Evolutionary conservation across 805 yeast species (phyloP), one percentile per base, ranked within the genome.

Genomic region (Saturnispora serradocipensis): DNA sequence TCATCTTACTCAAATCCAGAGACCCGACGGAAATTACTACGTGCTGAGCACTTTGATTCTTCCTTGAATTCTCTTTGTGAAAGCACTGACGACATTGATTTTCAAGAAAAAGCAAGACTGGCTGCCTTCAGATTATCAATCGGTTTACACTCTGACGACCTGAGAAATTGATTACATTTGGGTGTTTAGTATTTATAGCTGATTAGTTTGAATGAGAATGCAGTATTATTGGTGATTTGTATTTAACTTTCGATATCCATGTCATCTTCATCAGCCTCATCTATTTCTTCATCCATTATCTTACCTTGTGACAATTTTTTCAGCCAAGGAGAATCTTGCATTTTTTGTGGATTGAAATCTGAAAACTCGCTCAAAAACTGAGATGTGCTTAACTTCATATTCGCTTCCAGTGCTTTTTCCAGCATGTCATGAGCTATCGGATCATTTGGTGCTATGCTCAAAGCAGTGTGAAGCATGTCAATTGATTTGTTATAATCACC

Each of bases 371-470:
- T 44, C 6, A 55, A 25, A 30, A 53, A 52, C 45, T 50, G 49
- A 38, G 45, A 58, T 52, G 65, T 67, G 6, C 61, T 55, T 13
- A 63, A 44, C 16, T 60, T 59, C 52, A 67, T 58, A 63, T 84
- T 84, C 28, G 76, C 71, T 54, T 83, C 89, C 47, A 85, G 68
- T 3, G 98, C 97, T 56, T 95, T 76, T 57, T 80, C 80, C 54
- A 93, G 70, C 45, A 93, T 67, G 60, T 91, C 97, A 10, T 80
- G 72, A 0, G 97, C 93, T 16, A 89, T 84, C 0, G 91, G 85
- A 63, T 91, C 96, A 42, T 81, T 76, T 1, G 96, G 90, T 9
- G 80, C 68, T 3, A 90, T 68, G 0, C 95, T 86, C 50, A 93
- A 71, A 0, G 97, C 91, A 58, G 79, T 82, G 63, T 91, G 97